Evolutionary conservation across 768 basidiomycete species (phyloP).

Genomic region (Agrocybe pediades): DNA sequence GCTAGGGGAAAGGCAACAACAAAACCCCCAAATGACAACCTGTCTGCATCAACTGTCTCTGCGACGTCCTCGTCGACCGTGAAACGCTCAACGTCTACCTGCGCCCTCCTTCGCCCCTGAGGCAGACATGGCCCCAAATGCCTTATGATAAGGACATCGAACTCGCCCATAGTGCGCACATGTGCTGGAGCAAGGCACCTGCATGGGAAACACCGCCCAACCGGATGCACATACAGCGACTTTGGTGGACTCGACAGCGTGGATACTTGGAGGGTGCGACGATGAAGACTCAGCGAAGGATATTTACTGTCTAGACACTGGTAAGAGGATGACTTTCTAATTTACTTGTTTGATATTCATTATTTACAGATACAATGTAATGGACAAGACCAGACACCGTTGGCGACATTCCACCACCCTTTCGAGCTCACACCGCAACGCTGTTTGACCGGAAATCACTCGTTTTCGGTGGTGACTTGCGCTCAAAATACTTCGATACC

Average conservation of each 20-base stretch:
- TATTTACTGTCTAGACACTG: no score
- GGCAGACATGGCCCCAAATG: slow-evolving; percentile 48
- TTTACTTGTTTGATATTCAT: no score
- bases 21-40: slow-evolving; percentile 22
- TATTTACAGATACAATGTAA: no score
- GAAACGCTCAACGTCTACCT: slow-evolving; percentile 21
- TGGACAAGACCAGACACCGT: no score
- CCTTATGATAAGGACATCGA: slow-evolving; percentile 63
- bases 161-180: slow-evolving; percentile 67
- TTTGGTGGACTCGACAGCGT: slow-evolving; percentile 75
- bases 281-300: no score
- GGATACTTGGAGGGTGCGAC: no score
- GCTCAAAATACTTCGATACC: slow-evolving; percentile 78
- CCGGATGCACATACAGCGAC: slow-evolving; percentile 79
- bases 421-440: no score
- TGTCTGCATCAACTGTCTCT: slow-evolving; percentile 9
- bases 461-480: no score
- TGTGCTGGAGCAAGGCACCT: slow-evolving; percentile 88
- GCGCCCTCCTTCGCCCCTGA: slow-evolving; percentile 9
- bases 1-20: no score
- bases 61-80: slow-evolving; percentile 17
- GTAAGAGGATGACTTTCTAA: no score
- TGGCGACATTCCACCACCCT: no score
- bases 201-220: slow-evolving; percentile 71
- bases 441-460: no score